Base-by-base conservation (phyloP, 441 rosid genomes). In the Francoa sonchifolia region DNA sequence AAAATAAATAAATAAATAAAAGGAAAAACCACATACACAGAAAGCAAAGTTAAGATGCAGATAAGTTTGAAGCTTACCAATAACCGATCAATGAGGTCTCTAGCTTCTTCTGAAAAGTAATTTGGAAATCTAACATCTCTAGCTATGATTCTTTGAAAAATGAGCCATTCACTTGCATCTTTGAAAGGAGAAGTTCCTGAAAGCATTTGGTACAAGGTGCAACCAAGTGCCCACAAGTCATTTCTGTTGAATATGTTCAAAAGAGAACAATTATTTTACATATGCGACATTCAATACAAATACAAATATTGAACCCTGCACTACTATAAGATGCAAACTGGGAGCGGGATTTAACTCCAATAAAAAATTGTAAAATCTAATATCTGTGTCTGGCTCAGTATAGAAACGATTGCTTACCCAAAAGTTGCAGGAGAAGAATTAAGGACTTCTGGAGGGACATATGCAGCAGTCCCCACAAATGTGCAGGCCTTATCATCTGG, bases 141-240 rank as follows among this genome's bases (percentile, higher is more conserved):
- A n/a, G 97, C 99, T 33, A 92, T 81, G 45, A 92, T 92, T 63
- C 88, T 75, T 68, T 87, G 99, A 67, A 87, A 92, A 57, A 86
- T 87, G 41, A 86, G 89, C 99, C 99, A 92, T 74, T 92, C 99
- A 59, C 99, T 92, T 21, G 97, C 77, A 72, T 87, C 99, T 60
- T 79, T 87, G 69, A 92, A 92, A 52, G 99, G 99, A 58, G 95
- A 87, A 57, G 94, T 77, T 67, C 99, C 99, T 36, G 97, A 87
- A 72, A 92, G 97, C 99, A 92, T 87, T 84, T 92, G 99, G 88
- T 81, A 92, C 66, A 92, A 72, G 33, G 95, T 92, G 81, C 99
- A 92, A 73, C 97, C 99, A 29, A 92, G 82, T 28, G 99, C 97
- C 97, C 99, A 92, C 40, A 87, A 86, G 58, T 92, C 99, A 66